Base-by-base conservation (phyloP, 805 yeast species). In the Spathaspora girioi region DNA sequence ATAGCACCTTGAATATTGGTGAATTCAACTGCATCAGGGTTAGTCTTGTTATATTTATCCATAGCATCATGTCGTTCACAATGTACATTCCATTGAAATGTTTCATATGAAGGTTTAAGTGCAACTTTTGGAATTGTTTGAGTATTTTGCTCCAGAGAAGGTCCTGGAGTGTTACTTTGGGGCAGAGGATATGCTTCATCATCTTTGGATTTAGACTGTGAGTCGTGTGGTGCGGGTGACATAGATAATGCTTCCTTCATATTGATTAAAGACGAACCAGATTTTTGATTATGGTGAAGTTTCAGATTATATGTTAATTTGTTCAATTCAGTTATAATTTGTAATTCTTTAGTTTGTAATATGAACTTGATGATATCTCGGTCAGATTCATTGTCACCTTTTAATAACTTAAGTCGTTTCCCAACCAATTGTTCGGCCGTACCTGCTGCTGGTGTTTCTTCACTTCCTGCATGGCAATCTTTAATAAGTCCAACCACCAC, bases 311-410 rank as follows among this genome's bases (percentile, higher is more conserved):
- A 68, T 20, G 59, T 55, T 59, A 55, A 55, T 55, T 68, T 68
- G 56, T 69, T 70, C 53, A 72, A 56, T 45, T 72, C 76, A 2
- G 76, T 63, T 53, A 72, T 51, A 31, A 69, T 61, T 38, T 69
- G 70, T 47, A 72, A 60, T 55, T 71, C 76, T 46, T 62, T 63
- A 20, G 63, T 65, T 50, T 69, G 71, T 46, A 65, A 58, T n/a
- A 72, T 66, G 38, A 57, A 61, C 20, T 58, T 51, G 5, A 73
- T 64, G 50, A 71, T 54, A 2, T 64, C 69, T 44, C 52, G 55
- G 54, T 73, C 77, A 32, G 54, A 59, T 14, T 52, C 49, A 47
- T 60, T 57, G 6, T 57, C 50, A 3, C 57, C 58, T 41, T 56
- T 60, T 38, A 73, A 59, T 6, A 68, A 57, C 45, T 61, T 62